A percentile compares a stretch with the other conserved stretches of the same genome.
These are phyloP conservation scores for Wallacemonas collosoma DNA, from an alignment of 208 protist genomes.

Conservation along the genomic window DNA sequence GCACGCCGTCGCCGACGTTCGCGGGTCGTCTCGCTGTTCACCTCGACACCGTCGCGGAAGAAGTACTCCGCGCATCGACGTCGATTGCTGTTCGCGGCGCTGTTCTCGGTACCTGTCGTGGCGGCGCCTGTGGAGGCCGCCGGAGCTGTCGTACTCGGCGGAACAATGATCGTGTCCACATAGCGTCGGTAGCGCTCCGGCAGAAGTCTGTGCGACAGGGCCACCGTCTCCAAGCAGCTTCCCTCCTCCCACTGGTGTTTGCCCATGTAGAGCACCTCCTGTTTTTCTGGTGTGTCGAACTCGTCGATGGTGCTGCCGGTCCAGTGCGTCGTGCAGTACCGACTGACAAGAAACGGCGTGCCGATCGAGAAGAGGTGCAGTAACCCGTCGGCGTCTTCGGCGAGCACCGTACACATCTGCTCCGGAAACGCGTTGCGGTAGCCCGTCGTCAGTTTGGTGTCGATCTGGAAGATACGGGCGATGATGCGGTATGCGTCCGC, in stretches of 20 bases:
- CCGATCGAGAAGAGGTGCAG: slow-evolving; percentile 90
- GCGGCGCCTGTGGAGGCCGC: too few species aligned
- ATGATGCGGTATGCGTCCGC: slow-evolving; percentile 59
- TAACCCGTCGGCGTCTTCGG: slow-evolving; percentile 44
- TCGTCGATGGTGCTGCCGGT: slow-evolving; percentile 64
- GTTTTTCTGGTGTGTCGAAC: slow-evolving; percentile 62
- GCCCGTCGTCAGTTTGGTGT: slow-evolving; percentile 46
- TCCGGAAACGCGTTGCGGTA: slow-evolving; percentile 70
- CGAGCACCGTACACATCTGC: slow-evolving; percentile 78
- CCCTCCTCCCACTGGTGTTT: slow-evolving; percentile 86
- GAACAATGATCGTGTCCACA: slow-evolving; percentile 31
- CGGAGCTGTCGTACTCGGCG: neutral
- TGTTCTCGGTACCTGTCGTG: neutral
- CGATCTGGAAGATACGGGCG: slow-evolving; percentile 81
- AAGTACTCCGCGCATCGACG: slow-evolving; percentile 74
- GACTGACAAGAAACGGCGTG: slow-evolving; percentile 68
- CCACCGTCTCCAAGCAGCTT: slow-evolving; percentile 74
- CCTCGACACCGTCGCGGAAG: slow-evolving; percentile 73
- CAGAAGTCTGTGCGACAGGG: slow-evolving; percentile 73
- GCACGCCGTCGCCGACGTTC: slow-evolving; percentile 20
- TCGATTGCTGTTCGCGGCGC: neutral
- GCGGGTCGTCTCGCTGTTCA: slow-evolving; percentile 33
- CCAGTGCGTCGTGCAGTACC: slow-evolving; percentile 74
- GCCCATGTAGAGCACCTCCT: slow-evolving; percentile 71
- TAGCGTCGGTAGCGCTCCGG: slow-evolving; percentile 71